phyloP scores from a whole-genome alignment of 2,329 filamentous ascomycete genomes.

The Sphaerulina vaccinii region DNA sequence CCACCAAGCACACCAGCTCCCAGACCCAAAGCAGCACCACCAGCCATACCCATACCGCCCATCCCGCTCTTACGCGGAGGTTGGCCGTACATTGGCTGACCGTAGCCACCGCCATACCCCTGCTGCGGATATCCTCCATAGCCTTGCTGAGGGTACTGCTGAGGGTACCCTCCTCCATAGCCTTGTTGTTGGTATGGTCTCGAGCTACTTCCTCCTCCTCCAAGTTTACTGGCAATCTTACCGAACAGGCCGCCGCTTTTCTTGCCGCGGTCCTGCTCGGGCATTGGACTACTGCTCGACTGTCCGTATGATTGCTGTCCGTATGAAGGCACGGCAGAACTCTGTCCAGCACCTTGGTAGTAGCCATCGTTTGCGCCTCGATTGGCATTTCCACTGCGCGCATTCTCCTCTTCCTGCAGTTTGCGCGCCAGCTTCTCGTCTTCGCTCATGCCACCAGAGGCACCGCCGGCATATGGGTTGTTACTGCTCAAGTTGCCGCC shows the following conservation, averaged over 20 bases:
- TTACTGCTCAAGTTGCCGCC: slow-evolving; percentile 57
- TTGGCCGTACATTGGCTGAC: slow-evolving; percentile 34
- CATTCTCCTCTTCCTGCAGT: slow-evolving; percentile 81
- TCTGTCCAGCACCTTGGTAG: slow-evolving; percentile 39
- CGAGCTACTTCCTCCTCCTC: slow-evolving; percentile 27
- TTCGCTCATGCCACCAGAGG: slow-evolving; percentile 49
- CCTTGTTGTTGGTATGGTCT: slow-evolving; percentile 31
- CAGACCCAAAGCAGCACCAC: slow-evolving; percentile 72
- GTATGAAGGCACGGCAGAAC: slow-evolving; percentile 32
- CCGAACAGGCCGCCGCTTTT: slow-evolving; percentile 47
- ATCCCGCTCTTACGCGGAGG: slow-evolving; percentile 48
- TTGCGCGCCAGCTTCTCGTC: slow-evolving; percentile 73
- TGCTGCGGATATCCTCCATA: slow-evolving; percentile 32
- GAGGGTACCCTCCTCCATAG: slow-evolving; percentile 38
- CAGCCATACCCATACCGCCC: slow-evolving; percentile 64
- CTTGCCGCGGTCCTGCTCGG: slow-evolving; percentile 40
- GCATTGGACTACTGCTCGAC: slow-evolving; percentile 9
- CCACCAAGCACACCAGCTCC: slow-evolving; percentile 82
- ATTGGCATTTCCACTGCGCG: slow-evolving; percentile 49
- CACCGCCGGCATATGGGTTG: slow-evolving; percentile 60
- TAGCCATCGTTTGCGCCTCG: slow-evolving; percentile 49
- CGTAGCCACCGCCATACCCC: slow-evolving; percentile 38
- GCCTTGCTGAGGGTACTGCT: slow-evolving; percentile 39
- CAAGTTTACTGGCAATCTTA: slow-evolving; percentile 54
- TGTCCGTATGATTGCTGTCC: slow-evolving; percentile 32